A percentile compares a stretch with the other conserved stretches of the same genome.
These are phyloP conservation scores for Didymella sp. DNA, from an alignment of 2,329 filamentous ascomycete species.

Conservation along the genomic window DNA sequence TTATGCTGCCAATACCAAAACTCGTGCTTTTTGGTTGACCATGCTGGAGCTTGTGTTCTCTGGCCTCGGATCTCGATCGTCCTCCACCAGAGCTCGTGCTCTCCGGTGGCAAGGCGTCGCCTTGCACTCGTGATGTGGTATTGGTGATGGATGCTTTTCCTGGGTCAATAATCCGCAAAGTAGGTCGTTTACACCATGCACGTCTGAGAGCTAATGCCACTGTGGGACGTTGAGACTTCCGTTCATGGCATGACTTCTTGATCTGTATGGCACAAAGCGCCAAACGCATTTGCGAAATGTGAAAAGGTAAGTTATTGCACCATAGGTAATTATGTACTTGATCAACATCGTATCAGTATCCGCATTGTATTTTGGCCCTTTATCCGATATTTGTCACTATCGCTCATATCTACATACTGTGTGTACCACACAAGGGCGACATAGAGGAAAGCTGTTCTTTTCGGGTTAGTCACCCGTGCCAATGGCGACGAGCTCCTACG, in stretches of 20 bases:
- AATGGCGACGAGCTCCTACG: no score
- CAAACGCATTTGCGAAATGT: neutral
- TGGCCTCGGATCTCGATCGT: neutral
- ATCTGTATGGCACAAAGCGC: neutral
- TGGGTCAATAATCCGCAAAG: neutral
- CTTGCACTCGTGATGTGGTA: neutral
- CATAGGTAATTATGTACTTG: neutral
- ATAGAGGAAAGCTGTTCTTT: no score
- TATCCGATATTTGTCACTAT: no score
- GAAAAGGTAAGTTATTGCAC: neutral
- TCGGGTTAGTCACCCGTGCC: no score
- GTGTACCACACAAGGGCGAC: no score
- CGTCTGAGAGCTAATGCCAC: neutral
- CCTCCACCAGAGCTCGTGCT: neutral
- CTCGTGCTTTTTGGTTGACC: neutral
- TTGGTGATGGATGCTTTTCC: neutral
- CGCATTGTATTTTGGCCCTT: no score
- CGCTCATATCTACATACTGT: no score
- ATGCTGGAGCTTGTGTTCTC: neutral
- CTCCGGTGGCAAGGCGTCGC: neutral
- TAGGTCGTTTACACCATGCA: neutral
- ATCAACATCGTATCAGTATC: no score
- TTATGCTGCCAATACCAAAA: neutral
- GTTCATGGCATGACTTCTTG: neutral
- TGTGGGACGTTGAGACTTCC: neutral